These are phyloP conservation scores for Smallanthus sonchifolius DNA, from an alignment of 129 eudicot genomes.

Conservation along the genomic window DNA sequence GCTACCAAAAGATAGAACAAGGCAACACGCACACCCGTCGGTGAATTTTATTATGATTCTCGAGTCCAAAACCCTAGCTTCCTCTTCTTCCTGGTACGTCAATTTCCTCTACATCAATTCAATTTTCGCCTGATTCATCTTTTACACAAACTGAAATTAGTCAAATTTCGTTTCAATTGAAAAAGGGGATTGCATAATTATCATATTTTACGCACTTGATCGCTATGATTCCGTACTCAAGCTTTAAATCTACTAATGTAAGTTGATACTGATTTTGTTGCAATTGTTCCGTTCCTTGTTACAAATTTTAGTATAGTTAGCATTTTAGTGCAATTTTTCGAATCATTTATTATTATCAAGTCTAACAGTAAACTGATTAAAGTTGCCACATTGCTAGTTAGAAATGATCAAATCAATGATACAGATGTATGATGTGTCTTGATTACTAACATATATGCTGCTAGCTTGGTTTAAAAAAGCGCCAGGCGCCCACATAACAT, in stretches of 20 bases:
- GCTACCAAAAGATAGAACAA: neutral
- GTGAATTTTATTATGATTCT: slow-evolving; percentile 12
- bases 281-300: neutral
- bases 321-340: neutral
- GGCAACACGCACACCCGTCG: no score
- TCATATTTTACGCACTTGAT: slow-evolving; percentile 8
- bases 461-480: neutral
- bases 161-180: neutral
- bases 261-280: neutral
- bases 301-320: neutral
- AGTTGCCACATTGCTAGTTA: neutral
- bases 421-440: neutral
- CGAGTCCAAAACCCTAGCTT: slow-evolving; percentile 25
- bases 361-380: neutral
- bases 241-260: neutral
- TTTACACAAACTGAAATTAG: neutral
- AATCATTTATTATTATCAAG: neutral
- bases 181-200: neutral
- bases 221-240: neutral
- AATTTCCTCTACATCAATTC: neutral
- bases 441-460: neutral
- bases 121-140: slow-evolving; percentile 14
- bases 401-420: neutral
- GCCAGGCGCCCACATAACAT: no score
- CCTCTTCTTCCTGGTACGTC: slow-evolving; percentile 19